A percentile compares a stretch with the other conserved stretches of the same genome.
Conservation (phyloP, 192 early-diverging fungal genomes). For the Rhizophagus sp. region DNA sequence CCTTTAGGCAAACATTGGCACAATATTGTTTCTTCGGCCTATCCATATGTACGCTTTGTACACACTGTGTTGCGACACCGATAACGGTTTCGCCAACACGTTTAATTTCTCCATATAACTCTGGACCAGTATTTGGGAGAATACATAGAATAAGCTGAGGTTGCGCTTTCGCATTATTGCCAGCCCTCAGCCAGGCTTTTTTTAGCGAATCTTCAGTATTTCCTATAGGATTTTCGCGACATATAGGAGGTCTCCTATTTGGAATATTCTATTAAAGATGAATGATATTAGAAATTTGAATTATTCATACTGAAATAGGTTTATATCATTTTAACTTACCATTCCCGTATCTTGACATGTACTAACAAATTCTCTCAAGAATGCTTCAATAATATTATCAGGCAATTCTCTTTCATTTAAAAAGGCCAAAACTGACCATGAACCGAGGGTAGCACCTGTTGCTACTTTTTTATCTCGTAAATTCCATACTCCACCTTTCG, state of each 20-base stretch:
- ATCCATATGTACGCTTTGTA: constrained; percentile 76
- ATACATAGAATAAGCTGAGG: constrained; percentile 84
- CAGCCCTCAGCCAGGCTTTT: too few species aligned
- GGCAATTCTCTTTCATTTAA: too few species aligned
- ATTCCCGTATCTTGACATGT: too few species aligned
- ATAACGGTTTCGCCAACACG: constrained; percentile 83
- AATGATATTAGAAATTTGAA: too few species aligned
- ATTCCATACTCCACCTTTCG: constrained; percentile 83
- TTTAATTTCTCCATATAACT: constrained; percentile 73
- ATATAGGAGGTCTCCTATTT: too few species aligned
- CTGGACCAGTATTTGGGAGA: constrained; percentile 71
- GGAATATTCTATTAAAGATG: too few species aligned
- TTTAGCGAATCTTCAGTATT: too few species aligned
- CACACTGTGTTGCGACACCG: constrained; percentile 87
- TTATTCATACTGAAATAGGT: too few species aligned
- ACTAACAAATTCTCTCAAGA: too few species aligned
- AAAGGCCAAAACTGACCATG: constrained; percentile 83
- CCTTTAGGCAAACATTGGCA: constrained; percentile 89
- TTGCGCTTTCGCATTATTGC: constrained; percentile 50
- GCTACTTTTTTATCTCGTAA: constrained; percentile 79
- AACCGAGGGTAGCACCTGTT: constrained; percentile 69
- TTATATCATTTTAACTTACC: too few species aligned
- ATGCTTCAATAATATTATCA: too few species aligned
- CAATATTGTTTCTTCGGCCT: constrained; percentile 83
- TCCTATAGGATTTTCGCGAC: too few species aligned